These are phyloP conservation scores for Hirschioporus abietinus DNA, from an alignment of 768 basidiomycete genomes.

Conservation along the genomic window DNA sequence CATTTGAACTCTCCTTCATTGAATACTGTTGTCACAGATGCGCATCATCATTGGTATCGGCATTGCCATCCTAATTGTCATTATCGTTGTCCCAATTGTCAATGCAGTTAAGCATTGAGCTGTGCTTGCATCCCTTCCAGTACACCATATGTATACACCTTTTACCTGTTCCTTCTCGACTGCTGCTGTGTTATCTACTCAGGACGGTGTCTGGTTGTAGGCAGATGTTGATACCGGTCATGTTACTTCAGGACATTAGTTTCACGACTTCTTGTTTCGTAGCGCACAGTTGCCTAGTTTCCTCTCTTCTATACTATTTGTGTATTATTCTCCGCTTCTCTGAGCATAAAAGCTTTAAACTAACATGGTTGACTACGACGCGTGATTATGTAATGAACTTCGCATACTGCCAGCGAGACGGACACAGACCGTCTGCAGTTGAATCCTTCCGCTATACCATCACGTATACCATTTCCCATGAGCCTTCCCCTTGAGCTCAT, in stretches of 20 bases:
- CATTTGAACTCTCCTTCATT: neutral
- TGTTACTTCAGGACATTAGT: neutral
- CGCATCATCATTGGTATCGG: constrained; percentile 92
- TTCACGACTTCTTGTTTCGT: neutral
- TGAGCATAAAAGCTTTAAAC: neutral
- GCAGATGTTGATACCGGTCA: neutral
- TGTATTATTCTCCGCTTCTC: neutral
- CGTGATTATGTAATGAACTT: neutral
- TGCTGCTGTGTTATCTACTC: neutral
- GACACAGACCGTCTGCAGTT: no score
- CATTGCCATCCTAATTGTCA: constrained; percentile 84
- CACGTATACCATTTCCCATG: neutral
- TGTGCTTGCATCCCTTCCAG: constrained; percentile 4
- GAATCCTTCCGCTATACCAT: neutral
- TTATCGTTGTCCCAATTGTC: constrained; percentile 94
- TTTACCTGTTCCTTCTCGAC: neutral
- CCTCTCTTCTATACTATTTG: neutral
- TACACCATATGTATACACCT: constrained; percentile 2
- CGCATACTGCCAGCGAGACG: no score
- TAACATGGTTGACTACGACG: neutral
- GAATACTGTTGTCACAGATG: constrained; percentile 54
- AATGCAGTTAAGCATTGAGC: constrained; percentile 64
- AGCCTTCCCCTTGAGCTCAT: neutral
- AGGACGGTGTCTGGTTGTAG: neutral
- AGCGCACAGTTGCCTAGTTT: neutral